Conservation (phyloP, 805 yeast genomes). For the Metschnikowia lunata region DNA sequence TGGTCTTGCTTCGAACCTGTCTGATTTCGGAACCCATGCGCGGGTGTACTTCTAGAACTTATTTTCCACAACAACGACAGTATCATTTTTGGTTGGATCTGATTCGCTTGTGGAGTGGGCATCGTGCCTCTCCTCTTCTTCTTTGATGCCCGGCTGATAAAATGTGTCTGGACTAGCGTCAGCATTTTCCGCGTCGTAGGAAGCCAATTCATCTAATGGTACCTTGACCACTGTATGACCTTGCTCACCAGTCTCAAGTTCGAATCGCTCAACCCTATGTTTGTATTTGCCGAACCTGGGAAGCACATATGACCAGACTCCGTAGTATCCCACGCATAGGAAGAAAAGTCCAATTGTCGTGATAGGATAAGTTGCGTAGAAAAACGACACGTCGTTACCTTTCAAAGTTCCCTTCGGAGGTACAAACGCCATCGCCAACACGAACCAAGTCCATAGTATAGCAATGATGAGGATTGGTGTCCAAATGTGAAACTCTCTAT, state of each 20-base stretch:
- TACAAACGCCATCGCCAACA: slow-evolving; percentile 40
- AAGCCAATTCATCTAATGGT: slow-evolving; percentile 23
- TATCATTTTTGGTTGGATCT: not conserved
- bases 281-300: slow-evolving; percentile 30
- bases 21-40: not conserved
- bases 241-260: slow-evolving; percentile 33
- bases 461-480: slow-evolving; percentile 29
- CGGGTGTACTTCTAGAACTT: not conserved
- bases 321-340: slow-evolving; percentile 32
- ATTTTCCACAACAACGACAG: slow-evolving; percentile 4
- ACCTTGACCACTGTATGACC: slow-evolving; percentile 40
- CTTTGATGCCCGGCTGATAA: slow-evolving; percentile 1
- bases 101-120: not conserved
- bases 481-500: slow-evolving; percentile 15
- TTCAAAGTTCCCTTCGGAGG: slow-evolving; percentile 39
- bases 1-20: not conserved
- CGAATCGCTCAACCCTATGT: slow-evolving; percentile 28
- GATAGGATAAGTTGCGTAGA: slow-evolving; percentile 41
- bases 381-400: slow-evolving; percentile 41
- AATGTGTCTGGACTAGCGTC: slow-evolving; percentile 1
- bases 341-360: slow-evolving; percentile 31
- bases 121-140: not conserved
- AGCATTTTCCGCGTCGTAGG: slow-evolving; percentile 29
- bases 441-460: slow-evolving; percentile 31
- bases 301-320: slow-evolving; percentile 32